Base-by-base conservation (phyloP, 1,139 yeast species). In the Yarrowia galli region DNA sequence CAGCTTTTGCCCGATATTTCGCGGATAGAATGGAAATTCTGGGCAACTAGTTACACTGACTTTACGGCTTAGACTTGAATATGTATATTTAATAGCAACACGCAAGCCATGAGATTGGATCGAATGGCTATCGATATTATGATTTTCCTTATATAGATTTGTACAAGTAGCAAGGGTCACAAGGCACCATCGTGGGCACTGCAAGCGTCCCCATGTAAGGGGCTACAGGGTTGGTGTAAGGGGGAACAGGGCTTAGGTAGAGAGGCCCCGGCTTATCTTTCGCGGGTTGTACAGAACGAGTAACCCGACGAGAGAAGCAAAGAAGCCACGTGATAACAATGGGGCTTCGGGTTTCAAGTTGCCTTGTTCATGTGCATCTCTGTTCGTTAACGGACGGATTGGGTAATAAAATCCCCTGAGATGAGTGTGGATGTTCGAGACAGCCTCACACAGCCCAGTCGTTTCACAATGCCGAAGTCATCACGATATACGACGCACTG, bases 11-110 rank as follows among this genome's bases (percentile, higher is more conserved):
- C 20, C 51, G 64, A 20, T 58, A 58, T 20, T 58, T 58, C 23
- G 51, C 32, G 40, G 64, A 58, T 22, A 28, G 64, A 32, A 43
- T 58, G 64, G 51, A 43, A 16, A 58, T 58, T 43, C 32, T 58
- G 45, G 64, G 64, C 36, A 40, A 40, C 36, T 54, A 53, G 20
- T 8, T 18, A 7, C 13, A 13, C 38, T 13, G 35, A 49, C n/a
- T 2, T 18, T 35, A 18, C 13, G 49, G 22, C 9, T 16, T 16
- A 18, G 25, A 28, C 36, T 25, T 35, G 53, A 46, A 25, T 48
- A 18, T 49, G 43, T 53, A 38, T 53, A 53, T 53, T 36, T 53
- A 53, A 53, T 53, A 53, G 36, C 45, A 36, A 36, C 18, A 3
- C 12, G 38, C 58, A 51, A 49, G 56, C 56, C 56, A 32, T 36